Evolutionary conservation across 495 filamentous ascomycete genomes (phyloP).

Genomic region (Darksidea phi): DNA sequence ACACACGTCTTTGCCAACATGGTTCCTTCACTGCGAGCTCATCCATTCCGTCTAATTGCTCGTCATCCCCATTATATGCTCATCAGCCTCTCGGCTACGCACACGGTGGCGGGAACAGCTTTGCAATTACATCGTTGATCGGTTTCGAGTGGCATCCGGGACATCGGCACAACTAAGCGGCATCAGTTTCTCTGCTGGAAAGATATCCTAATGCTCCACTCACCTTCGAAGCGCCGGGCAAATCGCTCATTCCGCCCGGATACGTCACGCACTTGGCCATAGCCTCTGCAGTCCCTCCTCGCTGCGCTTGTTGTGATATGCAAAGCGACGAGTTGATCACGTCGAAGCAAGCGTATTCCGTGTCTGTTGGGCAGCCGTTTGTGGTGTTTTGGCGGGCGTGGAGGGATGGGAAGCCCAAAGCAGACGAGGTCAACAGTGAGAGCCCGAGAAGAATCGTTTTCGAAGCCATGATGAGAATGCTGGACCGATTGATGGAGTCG

Average conservation of each 20-base stretch:
- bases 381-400: not conserved
- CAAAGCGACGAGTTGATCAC: slow-evolving; percentile 11
- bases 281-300: not conserved
- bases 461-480: not conserved
- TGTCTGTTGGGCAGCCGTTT: not conserved
- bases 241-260: not conserved
- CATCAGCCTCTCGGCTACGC: not conserved
- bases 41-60: no score
- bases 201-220: not conserved
- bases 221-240: slow-evolving; percentile 4
- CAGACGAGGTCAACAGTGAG: not conserved
- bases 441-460: not conserved
- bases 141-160: slow-evolving; percentile 7
- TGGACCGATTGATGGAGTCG: no score
- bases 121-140: not conserved
- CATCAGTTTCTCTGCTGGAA: not conserved
- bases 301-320: not conserved
- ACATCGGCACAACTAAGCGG: slow-evolving; percentile 5
- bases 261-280: slow-evolving; percentile 4
- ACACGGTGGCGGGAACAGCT: slow-evolving; percentile 7
- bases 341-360: slow-evolving; percentile 10
- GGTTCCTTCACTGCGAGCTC: no score
- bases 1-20: no score
- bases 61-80: no score
- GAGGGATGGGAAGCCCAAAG: not conserved